Conservation (phyloP, 192 early-diverging fungal species). For the Mortierella hygrophila region DNA sequence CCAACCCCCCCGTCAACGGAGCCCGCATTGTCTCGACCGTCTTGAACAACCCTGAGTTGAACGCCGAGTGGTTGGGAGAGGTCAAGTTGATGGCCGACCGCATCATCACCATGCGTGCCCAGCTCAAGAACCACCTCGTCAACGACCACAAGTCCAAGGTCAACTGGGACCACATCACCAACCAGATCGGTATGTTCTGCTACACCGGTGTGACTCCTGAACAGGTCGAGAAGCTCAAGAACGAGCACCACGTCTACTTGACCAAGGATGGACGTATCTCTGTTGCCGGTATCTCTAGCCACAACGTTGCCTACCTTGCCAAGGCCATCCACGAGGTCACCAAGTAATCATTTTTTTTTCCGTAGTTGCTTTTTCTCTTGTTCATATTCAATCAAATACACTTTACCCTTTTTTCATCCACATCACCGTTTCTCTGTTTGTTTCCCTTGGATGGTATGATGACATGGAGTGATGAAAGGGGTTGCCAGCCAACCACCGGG, state of each 20-base stretch:
- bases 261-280: slow-evolving; percentile 97
- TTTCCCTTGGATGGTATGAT: neutral
- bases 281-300: slow-evolving; percentile 93
- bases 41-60: slow-evolving; percentile 78
- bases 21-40: slow-evolving; percentile 94
- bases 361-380: slow-evolving; percentile 12
- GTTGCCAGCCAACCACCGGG: neutral
- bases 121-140: slow-evolving; percentile 82
- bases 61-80: slow-evolving; percentile 88
- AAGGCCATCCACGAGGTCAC: slow-evolving; percentile 96
- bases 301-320: slow-evolving; percentile 96
- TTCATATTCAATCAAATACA: slow-evolving; percentile 8
- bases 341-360: slow-evolving; percentile 63
- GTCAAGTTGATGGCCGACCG: slow-evolving; percentile 98
- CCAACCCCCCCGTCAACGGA: slow-evolving; percentile 97
- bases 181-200: slow-evolving; percentile 99
- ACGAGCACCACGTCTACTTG: slow-evolving; percentile 92
- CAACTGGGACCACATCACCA: slow-evolving; percentile 93
- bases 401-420: neutral
- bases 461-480: no score
- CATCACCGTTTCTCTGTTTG: neutral
- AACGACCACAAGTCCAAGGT: slow-evolving; percentile 84
- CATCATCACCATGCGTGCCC: slow-evolving; percentile 92
- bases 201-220: slow-evolving; percentile 92
- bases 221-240: slow-evolving; percentile 83